Base-by-base conservation (phyloP, 2,329 filamentous ascomycete species). In the Aspergillus unguis region DNA sequence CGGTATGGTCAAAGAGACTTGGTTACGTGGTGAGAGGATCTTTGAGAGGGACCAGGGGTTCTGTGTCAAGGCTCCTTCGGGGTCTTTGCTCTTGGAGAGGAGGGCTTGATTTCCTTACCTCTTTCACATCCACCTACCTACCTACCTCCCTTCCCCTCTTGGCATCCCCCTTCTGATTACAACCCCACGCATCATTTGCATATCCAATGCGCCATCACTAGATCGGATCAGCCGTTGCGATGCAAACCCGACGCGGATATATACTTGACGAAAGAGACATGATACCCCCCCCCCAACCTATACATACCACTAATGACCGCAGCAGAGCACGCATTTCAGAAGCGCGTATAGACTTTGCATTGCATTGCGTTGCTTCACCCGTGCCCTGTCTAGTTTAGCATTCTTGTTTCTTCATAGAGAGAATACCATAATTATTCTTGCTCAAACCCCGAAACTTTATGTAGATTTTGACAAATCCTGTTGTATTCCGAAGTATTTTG, bases 1-100 rank as follows among this genome's bases (percentile, higher is more conserved):
- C 43, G 92, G 92, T 1, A 82, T 90, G 54, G 91, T 96, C 8
- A 78, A 75, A 53, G 89, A 95, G 79, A 96, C 92, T 6, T 96
- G 90, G 88, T 66, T 96, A 56, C 80, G 91, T 5, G 92, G 92
- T 0, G 76, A 75, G 58, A 85, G 81, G 68, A 80, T 96, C n/a
- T 95, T 87, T 69, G 80, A 82, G 57, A 77, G 88, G 31, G 84
- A 82, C n/a, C 62, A 65, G n/a, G 72, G 72, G 23, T 76, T 76
- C 53, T 64, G 64, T 23, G 62, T 62, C 40, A 69, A 69, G 54
- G 58, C 58, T 7, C 71, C 71, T 3, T 52, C 59, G 3, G 73
- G 73, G 17, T 66, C 68, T 50, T 62, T 77, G 44, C 60, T 75
- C 28, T 64, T 77, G 35, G 72, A 74, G 62, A 70, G 66, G 55